Evolutionary conservation across 2,329 filamentous ascomycete species (phyloP).

Genomic region (Fusarium sublunatum): DNA sequence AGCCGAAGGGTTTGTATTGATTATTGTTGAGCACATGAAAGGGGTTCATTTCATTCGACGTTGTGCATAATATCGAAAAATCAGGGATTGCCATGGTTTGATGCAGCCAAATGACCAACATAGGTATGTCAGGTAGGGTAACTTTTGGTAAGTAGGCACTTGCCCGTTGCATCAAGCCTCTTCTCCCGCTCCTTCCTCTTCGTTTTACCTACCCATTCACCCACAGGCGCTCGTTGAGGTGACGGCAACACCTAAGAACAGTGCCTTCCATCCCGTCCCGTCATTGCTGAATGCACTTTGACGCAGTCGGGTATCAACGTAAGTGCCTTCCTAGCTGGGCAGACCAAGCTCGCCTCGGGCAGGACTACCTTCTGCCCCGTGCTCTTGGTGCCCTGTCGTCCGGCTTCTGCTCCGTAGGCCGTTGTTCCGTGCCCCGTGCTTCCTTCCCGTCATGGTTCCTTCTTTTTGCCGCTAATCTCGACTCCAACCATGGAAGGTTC

Average conservation of each 20-base stretch:
- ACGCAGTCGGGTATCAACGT: constrained; percentile 3
- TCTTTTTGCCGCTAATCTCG: constrained; percentile 28
- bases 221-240: not conserved
- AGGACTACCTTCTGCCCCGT: constrained; percentile 29
- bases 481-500: constrained; percentile 8
- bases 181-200: constrained; percentile 12
- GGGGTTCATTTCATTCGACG: constrained; percentile 17
- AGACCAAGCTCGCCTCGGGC: constrained; percentile 11
- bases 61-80: constrained; percentile 20
- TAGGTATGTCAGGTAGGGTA: too few species aligned
- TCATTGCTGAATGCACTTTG: constrained; percentile 3
- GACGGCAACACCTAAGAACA: not conserved
- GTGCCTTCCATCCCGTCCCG: too few species aligned
- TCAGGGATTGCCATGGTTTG: constrained; percentile 5
- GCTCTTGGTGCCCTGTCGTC: constrained; percentile 29
- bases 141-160: not conserved
- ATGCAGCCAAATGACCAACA: too few species aligned
- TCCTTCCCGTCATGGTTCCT: constrained; percentile 32
- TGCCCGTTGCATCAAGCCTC: not conserved
- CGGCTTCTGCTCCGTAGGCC: constrained; percentile 36
- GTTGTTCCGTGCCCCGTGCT: constrained; percentile 32
- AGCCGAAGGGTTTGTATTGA: constrained; percentile 26
- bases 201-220: constrained; percentile 10
- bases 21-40: constrained; percentile 33
- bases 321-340: constrained; percentile 36